Base-by-base conservation (phyloP, 2,329 filamentous ascomycete genomes). In the Fusarium cicatricum region DNA sequence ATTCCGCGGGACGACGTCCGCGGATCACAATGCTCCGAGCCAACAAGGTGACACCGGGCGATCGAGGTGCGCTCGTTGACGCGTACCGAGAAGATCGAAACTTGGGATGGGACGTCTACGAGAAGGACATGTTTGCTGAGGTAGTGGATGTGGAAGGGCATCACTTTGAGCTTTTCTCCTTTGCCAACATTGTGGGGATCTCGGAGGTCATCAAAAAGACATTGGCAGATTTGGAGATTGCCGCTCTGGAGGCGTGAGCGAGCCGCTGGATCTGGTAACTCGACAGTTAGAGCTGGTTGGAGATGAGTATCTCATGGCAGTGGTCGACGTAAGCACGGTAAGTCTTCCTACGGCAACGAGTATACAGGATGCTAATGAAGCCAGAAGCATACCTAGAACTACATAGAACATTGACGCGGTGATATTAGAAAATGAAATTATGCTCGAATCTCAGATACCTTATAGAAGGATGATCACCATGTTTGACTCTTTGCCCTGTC, bases 61-160 rank as follows among this genome's bases (percentile, higher is more conserved):
- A 66, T 2, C 55, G 66, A 1, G 65, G 67, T 29, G 69, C 67
- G 26, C 62, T 70, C 4, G 74, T 84, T 10, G 83, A 85, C 52
- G 53, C 76, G n/a, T 63, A 73, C 17, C 77, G 83, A 1, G 55
- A 68, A 0, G 77, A 80, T 14, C 66, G 60, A 3, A 63, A 70
- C 44, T 71, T 85, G 2, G 82, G 82, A 10, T 85, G 83, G 83
- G 77, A 76, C 3, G 43, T 58, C 9, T 83, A 85, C 38, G 71
- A 77, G 17, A 71, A 72, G 23, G 69, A 70, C 17, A 73, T 84
- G 63, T 76, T 85, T 11, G 67, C 70, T 21, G 68, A 76, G 11
- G 73, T 83, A 2, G 55, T 82, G n/a, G 77, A 81, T 11, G 72
- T 84, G 2, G 74, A 81, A 1, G 81, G 82, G 0, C 76, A 84